phyloP scores from a whole-genome alignment of 345 rosid species.

The Anastatica hierochuntica region DNA sequence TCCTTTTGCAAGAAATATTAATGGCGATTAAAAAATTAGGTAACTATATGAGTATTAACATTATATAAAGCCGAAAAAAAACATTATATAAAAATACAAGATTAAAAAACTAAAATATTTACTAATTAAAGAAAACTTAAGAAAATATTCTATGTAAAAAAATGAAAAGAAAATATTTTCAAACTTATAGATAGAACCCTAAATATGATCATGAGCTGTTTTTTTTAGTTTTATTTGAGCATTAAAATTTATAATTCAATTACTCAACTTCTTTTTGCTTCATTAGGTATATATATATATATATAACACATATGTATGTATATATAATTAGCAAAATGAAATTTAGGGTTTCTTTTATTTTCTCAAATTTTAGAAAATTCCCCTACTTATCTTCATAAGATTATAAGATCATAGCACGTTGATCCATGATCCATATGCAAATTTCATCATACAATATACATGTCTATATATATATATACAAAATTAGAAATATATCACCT shows the following conservation, averaged over 20 bases:
- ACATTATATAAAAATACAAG: too few relatives aligned
- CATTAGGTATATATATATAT: constrained; percentile 14
- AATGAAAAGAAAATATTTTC: too few relatives aligned
- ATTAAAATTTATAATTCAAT: constrained; percentile 19
- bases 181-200: constrained; percentile 18
- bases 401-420: too few relatives aligned
- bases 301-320: too few relatives aligned
- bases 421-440: constrained; percentile 8
- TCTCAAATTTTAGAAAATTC: constrained; percentile 15
- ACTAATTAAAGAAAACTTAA: too few relatives aligned
- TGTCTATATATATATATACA: not conserved
- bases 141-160: too few relatives aligned
- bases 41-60: too few relatives aligned
- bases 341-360: constrained; percentile 22
- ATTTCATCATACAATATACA: constrained; percentile 7
- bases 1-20: too few relatives aligned
- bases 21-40: too few relatives aligned
- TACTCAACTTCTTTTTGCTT: constrained; percentile 18
- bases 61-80: too few relatives aligned
- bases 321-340: too few relatives aligned
- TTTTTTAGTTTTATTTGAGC: constrained; percentile 23
- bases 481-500: not conserved
- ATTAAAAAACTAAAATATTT: too few relatives aligned
- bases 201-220: constrained; percentile 23
- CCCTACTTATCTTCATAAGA: not conserved